phyloP scores from a whole-genome alignment of 441 rosid species.

The Viola pubescens region DNA sequence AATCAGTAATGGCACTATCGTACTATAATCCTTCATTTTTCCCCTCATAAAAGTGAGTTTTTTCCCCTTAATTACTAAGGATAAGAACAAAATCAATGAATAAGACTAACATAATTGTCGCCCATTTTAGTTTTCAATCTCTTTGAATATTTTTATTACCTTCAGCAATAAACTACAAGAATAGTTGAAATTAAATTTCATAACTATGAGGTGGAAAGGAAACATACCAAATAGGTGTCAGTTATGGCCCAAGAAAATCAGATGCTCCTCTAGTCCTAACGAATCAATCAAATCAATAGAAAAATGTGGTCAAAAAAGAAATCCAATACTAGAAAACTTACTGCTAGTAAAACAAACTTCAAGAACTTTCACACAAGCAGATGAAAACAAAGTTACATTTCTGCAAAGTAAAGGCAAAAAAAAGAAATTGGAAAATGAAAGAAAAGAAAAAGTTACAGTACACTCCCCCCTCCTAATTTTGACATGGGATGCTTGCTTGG shows the following conservation, averaged over 20 bases:
- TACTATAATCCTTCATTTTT: too few species aligned
- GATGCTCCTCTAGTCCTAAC: slow-evolving; percentile 7
- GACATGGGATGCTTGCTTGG: slow-evolving; percentile 26
- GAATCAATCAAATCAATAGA: too few species aligned
- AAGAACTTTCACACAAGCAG: slow-evolving; percentile 17
- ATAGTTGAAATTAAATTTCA: too few species aligned
- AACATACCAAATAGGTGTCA: too few species aligned
- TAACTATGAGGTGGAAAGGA: too few species aligned
- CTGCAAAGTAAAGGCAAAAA: slow-evolving; percentile 13
- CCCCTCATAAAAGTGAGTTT: too few species aligned
- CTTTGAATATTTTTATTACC: too few species aligned
- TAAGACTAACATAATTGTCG: too few species aligned
- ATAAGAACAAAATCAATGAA: too few species aligned
- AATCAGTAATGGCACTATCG: too few species aligned
- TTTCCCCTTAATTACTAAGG: too few species aligned
- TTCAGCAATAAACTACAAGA: too few species aligned
- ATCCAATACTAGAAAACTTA: neutral
- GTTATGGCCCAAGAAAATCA: neutral
- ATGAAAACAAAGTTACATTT: slow-evolving; percentile 13
- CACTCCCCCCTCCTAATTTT: neutral
- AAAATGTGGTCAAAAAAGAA: neutral
- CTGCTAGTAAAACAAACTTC: neutral
- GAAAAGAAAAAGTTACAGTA: slow-evolving; percentile 2
- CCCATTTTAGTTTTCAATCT: neutral
- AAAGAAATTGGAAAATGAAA: slow-evolving; percentile 16